Evolutionary conservation across 1,284 basidiomycete species (phyloP).

Genomic region (Trichosporon asahii): DNA sequence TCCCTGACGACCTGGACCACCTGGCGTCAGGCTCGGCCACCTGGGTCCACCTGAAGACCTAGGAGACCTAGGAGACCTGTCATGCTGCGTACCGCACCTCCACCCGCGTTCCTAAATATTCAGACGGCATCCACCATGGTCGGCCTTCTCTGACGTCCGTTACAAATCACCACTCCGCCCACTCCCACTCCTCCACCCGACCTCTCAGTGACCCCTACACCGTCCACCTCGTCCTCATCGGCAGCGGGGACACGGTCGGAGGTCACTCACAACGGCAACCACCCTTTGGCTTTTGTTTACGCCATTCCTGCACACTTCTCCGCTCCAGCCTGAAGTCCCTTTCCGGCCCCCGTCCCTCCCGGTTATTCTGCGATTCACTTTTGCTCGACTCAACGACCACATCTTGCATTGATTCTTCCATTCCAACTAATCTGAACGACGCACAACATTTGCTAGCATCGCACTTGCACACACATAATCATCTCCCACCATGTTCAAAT

Average conservation of each 20-base stretch:
- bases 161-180: background rate
- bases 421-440: background rate
- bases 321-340: background rate
- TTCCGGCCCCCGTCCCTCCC: background rate
- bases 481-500: conserved; percentile 17
- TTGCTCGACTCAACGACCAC: background rate
- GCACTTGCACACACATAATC: background rate
- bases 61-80: too few relatives aligned
- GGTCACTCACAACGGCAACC: background rate
- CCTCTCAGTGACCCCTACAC: background rate
- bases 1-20: background rate
- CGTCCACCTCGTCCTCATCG: background rate
- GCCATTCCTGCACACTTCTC: background rate
- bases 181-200: background rate
- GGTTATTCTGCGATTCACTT: background rate
- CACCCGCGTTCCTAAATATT: background rate
- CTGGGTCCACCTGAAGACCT: background rate
- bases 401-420: background rate
- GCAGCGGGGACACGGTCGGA: background rate
- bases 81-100: too few relatives aligned
- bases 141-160: background rate
- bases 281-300: background rate
- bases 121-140: background rate
- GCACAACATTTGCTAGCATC: background rate
- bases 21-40: background rate